Percentiles rank a stretch among this genome's conserved stretches.
Evolutionary conservation across 345 rosid genomes (phyloP).

Genomic region (Raphanus raphanistrum): DNA sequence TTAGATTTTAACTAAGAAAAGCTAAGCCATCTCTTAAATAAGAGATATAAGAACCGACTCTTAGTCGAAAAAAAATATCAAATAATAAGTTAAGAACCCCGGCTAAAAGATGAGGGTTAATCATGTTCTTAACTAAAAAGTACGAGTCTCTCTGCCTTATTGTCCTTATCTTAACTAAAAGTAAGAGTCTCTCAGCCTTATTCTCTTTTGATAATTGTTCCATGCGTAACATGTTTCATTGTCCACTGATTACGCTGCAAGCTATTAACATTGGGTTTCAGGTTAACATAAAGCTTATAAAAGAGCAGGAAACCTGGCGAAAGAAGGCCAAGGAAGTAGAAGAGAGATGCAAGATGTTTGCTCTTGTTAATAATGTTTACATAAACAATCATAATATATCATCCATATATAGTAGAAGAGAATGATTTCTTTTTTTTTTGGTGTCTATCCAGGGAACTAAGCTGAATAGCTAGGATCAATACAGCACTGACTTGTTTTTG

Average conservation of each 20-base stretch:
- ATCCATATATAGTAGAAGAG: background rate
- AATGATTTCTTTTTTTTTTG: background rate
- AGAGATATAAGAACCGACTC: too few species aligned
- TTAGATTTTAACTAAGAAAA: too few species aligned
- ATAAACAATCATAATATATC: background rate
- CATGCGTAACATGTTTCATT: background rate
- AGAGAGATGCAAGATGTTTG: conserved; percentile 55
- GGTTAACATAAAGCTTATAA: conserved; percentile 68
- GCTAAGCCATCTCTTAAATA: too few species aligned
- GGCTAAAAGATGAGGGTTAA: too few species aligned
- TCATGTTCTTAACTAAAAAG: too few species aligned
- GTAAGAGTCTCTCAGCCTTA: background rate
- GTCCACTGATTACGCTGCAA: background rate
- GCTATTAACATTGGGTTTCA: conserved; percentile 21
- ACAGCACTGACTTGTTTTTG: background rate
- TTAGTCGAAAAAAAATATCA: too few species aligned
- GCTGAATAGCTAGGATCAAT: background rate
- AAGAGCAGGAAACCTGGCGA: conserved; percentile 67
- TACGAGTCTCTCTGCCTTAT: too few species aligned
- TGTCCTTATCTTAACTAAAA: background rate
- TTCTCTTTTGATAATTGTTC: background rate
- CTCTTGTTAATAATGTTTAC: background rate
- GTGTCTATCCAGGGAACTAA: background rate
- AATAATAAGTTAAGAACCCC: too few species aligned
- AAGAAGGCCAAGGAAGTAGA: conserved; percentile 68